Evolutionary conservation across 805 yeast genomes (phyloP), one percentile per base, ranked within the genome.

Genomic region (Kluyveromyces nonfermentans): DNA sequence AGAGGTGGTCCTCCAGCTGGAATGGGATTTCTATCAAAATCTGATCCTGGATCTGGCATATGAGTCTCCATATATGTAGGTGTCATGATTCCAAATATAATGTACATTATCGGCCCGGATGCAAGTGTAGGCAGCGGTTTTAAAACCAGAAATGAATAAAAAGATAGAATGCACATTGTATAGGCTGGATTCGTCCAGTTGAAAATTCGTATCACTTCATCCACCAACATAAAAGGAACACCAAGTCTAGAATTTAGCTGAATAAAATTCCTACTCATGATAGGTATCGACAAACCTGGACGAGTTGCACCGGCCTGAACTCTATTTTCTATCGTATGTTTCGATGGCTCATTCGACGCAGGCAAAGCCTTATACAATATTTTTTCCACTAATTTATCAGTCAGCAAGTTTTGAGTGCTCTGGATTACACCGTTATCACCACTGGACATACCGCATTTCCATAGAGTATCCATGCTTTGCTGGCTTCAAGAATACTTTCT

Each of bases 331-430:
- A 81, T 60, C 4, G 69, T 65, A 16, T 70, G 70, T 7, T 54
- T 55, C 18, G 70, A 70, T 17, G 70, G 62, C 16, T 74, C 73
- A 2, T 77, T 69, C 0, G 77, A 65, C 0, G 84, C 72, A 0
- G 94, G 93, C 20, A 85, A 67, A 1, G 88, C 82, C 80, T 85
- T 77, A 18, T 78, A 68, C 7, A 86, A 64, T 40, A 85, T 66
- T 54, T 79, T 74, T 54, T 87, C 95, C 50, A 86, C 73, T 43
- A 86, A 62, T 44, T 80, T 80, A 51, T 86, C 95, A 0, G 85
- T 71, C 56, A 83, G 55, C 46, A 58, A 51, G 55, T 60, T 68
- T 45, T 55, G 68, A 37, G 56, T 30, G 33, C 41, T 38, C 22
- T 38, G 41, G 15, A 47, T 28, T 19, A 46, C 8, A 32, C 37